A percentile compares a stretch with the other conserved stretches of the same genome.
phyloP scores from a whole-genome alignment of 129 eudicot species.

The Flaveria brownii region DNA sequence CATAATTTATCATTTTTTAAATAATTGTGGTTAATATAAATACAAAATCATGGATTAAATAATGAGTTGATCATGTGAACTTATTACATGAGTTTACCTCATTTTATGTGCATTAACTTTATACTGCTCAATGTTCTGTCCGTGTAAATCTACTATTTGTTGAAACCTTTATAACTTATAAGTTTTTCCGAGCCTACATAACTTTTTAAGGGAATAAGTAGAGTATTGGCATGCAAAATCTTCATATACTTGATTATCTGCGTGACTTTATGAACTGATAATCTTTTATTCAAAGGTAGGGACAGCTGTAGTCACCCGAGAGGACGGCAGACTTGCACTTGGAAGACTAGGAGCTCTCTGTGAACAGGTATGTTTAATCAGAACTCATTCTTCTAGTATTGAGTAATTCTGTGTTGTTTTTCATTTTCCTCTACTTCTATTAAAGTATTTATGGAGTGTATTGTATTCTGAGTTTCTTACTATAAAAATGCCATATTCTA shows the following conservation, averaged over 20 bases:
- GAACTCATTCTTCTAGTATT: not conserved
- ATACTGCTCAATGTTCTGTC: not conserved
- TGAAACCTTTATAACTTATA: not conserved
- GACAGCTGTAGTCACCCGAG: slow-evolving; percentile 93
- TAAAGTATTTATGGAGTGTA: not conserved
- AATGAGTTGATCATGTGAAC: not conserved
- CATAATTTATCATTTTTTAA: slow-evolving; percentile 9
- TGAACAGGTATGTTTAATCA: slow-evolving; percentile 65
- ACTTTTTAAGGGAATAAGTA: not conserved
- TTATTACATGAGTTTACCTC: slow-evolving; percentile 8
- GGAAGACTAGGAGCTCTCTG: slow-evolving; percentile 97
- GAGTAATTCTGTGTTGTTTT: not conserved
- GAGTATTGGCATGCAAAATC: slow-evolving; percentile 5
- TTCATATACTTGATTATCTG: slow-evolving; percentile 4
- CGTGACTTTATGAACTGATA: slow-evolving; percentile 3
- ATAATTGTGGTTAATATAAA: not conserved
- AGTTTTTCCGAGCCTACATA: not conserved
- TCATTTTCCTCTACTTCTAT: not conserved
- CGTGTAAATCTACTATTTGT: slow-evolving; percentile 8
- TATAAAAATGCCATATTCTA: not conserved
- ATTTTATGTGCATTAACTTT: not conserved
- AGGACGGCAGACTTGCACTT: slow-evolving; percentile 87
- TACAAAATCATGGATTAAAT: not conserved
- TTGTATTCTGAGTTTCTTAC: slow-evolving; percentile 25
- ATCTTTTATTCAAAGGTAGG: slow-evolving; percentile 62